Evolutionary conservation across 2,329 filamentous ascomycete genomes (phyloP).

Genomic region (Chrysosporium keratinophilum): DNA sequence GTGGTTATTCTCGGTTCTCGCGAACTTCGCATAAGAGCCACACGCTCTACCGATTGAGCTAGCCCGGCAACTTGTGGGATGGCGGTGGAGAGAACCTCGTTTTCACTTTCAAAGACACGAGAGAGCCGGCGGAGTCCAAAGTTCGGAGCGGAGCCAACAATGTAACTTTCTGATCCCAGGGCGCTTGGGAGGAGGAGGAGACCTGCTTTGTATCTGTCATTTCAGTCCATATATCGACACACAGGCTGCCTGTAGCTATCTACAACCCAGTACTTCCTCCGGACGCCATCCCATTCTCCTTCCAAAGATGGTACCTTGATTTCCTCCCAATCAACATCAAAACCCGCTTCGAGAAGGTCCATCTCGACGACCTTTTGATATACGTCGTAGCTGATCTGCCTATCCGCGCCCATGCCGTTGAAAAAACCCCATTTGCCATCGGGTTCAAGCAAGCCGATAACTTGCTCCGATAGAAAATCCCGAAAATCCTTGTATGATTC

Average conservation of each 20-base stretch:
- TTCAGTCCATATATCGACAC: constrained; percentile 29
- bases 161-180: no score
- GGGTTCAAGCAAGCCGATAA: constrained; percentile 60
- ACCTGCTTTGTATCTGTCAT: background rate
- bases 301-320: constrained; percentile 63
- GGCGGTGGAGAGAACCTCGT: background rate
- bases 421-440: constrained; percentile 53
- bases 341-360: constrained; percentile 76
- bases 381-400: constrained; percentile 89
- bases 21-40: constrained; percentile 35
- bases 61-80: constrained; percentile 29
- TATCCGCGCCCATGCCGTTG: constrained; percentile 76
- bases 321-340: constrained; percentile 80
- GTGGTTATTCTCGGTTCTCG: constrained; percentile 18
- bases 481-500: constrained; percentile 82
- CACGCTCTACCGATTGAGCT: constrained; percentile 45
- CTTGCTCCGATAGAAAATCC: constrained; percentile 76
- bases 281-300: constrained; percentile 78
- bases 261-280: constrained; percentile 81
- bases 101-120: background rate
- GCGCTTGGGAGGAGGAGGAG: no score
- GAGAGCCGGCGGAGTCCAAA: background rate
- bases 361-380: constrained; percentile 88
- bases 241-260: constrained; percentile 44
- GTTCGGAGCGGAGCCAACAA: no score